Conservation (phyloP, 1,284 basidiomycete genomes). For the Ustilago loliicola region DNA sequence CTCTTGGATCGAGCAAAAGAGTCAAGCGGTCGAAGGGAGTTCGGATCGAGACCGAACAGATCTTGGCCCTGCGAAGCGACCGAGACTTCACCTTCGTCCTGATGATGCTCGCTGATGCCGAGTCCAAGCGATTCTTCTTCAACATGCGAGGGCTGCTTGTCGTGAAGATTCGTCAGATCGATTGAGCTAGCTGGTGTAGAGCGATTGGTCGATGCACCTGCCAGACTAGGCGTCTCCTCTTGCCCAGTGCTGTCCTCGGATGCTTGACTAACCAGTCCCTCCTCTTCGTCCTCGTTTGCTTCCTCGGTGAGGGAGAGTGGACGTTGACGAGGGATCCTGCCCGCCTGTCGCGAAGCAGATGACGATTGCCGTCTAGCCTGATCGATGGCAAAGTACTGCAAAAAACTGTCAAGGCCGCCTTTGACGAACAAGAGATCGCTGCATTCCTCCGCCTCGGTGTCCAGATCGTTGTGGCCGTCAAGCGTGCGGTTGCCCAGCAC, state of each 20-base stretch:
- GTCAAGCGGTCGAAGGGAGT: slow-evolving; percentile 21
- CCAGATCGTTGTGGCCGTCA: slow-evolving; percentile 39
- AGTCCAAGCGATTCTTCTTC: slow-evolving; percentile 29
- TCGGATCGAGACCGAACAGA: slow-evolving; percentile 24
- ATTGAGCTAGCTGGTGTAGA: slow-evolving; percentile 61
- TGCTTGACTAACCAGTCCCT: slow-evolving; percentile 27
- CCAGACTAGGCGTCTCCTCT: slow-evolving; percentile 60
- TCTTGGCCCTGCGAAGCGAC: slow-evolving; percentile 7
- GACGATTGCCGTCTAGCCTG: slow-evolving; percentile 29
- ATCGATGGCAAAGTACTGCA: slow-evolving; percentile 53
- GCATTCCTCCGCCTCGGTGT: slow-evolving; percentile 71
- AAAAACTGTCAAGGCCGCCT: slow-evolving; percentile 58
- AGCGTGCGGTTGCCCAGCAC: slow-evolving; percentile 72
- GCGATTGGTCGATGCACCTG: slow-evolving; percentile 46
- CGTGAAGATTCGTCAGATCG: slow-evolving; percentile 34
- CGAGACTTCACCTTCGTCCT: not conserved
- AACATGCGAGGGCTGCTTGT: slow-evolving; percentile 19
- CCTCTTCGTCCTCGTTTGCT: slow-evolving; percentile 48
- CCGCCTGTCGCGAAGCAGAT: slow-evolving; percentile 3
- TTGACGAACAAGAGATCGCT: slow-evolving; percentile 59
- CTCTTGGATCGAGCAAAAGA: slow-evolving; percentile 9
- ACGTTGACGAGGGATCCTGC: slow-evolving; percentile 22
- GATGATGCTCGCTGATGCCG: slow-evolving; percentile 27
- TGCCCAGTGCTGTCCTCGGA: slow-evolving; percentile 48
- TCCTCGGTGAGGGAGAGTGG: slow-evolving; percentile 36